Evolutionary conservation across 257 asterid species (phyloP).

Genomic region (Gardenia jasminoides): DNA sequence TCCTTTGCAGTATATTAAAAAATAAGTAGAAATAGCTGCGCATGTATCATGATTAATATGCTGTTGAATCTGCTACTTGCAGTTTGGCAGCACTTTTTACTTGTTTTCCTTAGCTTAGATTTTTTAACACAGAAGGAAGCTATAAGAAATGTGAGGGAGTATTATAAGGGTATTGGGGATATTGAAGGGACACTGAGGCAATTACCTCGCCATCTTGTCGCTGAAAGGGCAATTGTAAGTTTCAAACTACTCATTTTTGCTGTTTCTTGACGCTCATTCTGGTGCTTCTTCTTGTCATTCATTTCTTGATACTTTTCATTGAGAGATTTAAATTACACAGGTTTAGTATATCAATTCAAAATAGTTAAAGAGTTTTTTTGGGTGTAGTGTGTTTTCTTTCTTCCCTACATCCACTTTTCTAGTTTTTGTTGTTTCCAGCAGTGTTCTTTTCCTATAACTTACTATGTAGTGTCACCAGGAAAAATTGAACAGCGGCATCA

Average conservation of each 20-base stretch:
- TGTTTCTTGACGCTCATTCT: not conserved
- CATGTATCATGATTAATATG: not conserved
- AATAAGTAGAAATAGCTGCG: too few species aligned
- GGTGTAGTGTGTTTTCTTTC: not conserved
- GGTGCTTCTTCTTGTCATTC: not conserved
- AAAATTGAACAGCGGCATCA: not conserved
- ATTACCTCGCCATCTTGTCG: slow-evolving; percentile 83
- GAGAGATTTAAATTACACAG: not conserved
- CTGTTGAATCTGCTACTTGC: slow-evolving; percentile 3
- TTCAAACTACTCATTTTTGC: slow-evolving; percentile 13
- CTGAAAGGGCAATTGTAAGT: slow-evolving; percentile 90
- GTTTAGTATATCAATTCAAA: not conserved
- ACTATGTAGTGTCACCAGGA: not conserved
- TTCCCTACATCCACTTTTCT: not conserved
- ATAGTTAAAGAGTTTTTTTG: not conserved
- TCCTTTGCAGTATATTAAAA: slow-evolving; percentile 46
- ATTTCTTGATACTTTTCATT: not conserved
- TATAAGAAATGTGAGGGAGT: slow-evolving; percentile 60
- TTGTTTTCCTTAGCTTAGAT: slow-evolving; percentile 49
- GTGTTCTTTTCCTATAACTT: not conserved
- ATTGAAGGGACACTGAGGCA: slow-evolving; percentile 81
- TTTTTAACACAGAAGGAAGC: slow-evolving; percentile 65
- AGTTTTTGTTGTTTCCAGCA: not conserved
- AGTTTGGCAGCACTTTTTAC: slow-evolving; percentile 1
- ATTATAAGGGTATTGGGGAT: slow-evolving; percentile 77